These are phyloP conservation scores for Pichia scutulata DNA, from an alignment of 805 yeast genomes.

Conservation along the genomic window DNA sequence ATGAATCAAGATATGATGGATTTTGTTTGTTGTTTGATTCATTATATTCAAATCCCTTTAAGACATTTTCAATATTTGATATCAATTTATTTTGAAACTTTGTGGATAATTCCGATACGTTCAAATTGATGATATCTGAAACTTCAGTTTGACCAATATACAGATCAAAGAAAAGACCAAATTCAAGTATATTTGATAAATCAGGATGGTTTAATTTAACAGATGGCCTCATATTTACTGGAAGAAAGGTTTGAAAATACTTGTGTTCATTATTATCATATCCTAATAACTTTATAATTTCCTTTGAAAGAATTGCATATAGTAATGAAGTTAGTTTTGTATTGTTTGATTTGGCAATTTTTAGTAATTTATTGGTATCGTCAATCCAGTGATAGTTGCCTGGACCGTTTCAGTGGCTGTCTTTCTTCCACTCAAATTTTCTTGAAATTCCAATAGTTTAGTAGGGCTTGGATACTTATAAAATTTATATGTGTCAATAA, in stretches of 20 bases:
- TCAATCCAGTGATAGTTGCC: constrained; percentile 4
- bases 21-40: neutral
- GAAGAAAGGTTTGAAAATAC: no score
- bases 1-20: neutral
- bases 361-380: neutral
- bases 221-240: constrained; percentile 2
- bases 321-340: constrained; percentile 9
- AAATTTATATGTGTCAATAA: neutral
- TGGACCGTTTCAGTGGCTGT: no score
- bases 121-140: neutral
- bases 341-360: neutral
- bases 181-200: neutral
- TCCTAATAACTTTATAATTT: no score
- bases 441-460: neutral
- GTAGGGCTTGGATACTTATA: constrained; percentile 7
- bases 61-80: neutral
- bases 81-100: constrained; percentile 4
- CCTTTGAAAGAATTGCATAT: constrained; percentile 4
- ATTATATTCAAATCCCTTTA: no score
- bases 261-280: constrained; percentile 1
- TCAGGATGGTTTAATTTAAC: no score
- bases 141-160: neutral
- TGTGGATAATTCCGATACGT: no score
- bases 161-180: constrained; percentile 10
- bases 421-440: no score